Evolutionary conservation across 305 asterid genomes (phyloP).

Genomic region (Lippia alba): DNA sequence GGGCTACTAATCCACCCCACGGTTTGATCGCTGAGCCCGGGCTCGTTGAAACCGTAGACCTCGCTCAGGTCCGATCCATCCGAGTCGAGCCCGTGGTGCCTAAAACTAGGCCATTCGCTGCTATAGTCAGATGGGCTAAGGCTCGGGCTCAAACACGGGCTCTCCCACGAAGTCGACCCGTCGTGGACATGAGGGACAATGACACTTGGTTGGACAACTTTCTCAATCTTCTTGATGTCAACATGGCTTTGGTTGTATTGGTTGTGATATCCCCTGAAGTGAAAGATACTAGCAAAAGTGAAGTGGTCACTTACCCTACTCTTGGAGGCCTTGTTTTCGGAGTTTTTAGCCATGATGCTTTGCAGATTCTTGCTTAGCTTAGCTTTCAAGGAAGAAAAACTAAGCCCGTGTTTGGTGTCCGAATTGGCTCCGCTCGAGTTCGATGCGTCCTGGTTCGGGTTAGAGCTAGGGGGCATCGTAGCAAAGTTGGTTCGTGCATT

Average conservation of each 20-base stretch:
- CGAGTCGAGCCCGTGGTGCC: conserved; percentile 47
- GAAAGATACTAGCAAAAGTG: conserved; percentile 83
- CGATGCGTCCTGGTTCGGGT: conserved; percentile 13
- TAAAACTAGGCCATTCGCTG: conserved; percentile 57
- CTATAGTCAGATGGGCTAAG: conserved; percentile 58
- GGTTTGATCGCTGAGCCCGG: conserved; percentile 45
- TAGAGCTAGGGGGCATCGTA: conserved; percentile 21
- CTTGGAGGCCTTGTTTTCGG: conserved; percentile 62
- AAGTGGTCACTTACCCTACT: conserved; percentile 84
- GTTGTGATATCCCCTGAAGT: conserved; percentile 54
- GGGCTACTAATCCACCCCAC: conserved; percentile 76
- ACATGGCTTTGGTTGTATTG: conserved; percentile 51
- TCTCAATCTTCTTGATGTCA: conserved; percentile 65
- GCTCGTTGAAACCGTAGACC: conserved; percentile 38
- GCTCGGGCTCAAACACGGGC: conserved; percentile 40
- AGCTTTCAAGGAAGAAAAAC: conserved; percentile 78
- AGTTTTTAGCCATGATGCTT: conserved; percentile 72
- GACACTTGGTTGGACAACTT: conserved; percentile 75
- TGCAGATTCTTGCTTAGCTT: conserved; percentile 83
- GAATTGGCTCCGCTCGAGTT: conserved; percentile 28
- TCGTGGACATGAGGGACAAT: conserved; percentile 60
- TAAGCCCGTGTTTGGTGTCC: conserved; percentile 52
- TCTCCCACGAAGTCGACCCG: conserved; percentile 54
- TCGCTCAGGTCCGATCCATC: conserved; percentile 69
- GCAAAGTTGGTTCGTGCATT: conserved; percentile 84